A percentile compares a stretch with the other conserved stretches of the same genome.
Evolutionary conservation across 1,284 basidiomycete species (phyloP).

Genomic region (Moesziomyces sp.): DNA sequence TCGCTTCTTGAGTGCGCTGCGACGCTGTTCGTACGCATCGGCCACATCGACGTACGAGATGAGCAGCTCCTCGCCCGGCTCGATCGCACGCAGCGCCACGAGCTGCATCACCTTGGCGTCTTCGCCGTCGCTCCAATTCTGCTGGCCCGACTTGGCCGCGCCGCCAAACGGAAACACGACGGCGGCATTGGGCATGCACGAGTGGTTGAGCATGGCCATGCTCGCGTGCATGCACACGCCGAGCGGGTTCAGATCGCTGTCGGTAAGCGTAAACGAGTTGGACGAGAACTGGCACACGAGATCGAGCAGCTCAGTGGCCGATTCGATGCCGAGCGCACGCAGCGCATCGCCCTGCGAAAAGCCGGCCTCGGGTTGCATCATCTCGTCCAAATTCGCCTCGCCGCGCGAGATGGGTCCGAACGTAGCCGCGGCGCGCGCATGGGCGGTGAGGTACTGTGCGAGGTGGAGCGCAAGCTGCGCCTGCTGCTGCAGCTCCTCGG

Average conservation of each 20-base stretch:
- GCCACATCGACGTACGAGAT: conserved; percentile 87
- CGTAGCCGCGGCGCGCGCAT: conserved; percentile 19
- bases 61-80: conserved; percentile 66
- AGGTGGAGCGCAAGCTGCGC: conserved; percentile 37
- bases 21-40: conserved; percentile 73
- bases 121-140: conserved; percentile 23
- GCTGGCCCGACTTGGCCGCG: conserved; percentile 61
- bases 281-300: conserved; percentile 77
- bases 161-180: conserved; percentile 80
- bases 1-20: conserved; percentile 77
- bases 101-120: conserved; percentile 72
- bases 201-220: conserved; percentile 87
- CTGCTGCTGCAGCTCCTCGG: conserved; percentile 29
- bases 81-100: conserved; percentile 65
- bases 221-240: conserved; percentile 83
- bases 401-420: conserved; percentile 24
- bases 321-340: conserved; percentile 38
- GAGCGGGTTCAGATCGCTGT: conserved; percentile 72
- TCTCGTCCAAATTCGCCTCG: conserved; percentile 28
- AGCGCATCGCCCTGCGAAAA: conserved; percentile 38
- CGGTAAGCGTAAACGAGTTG: conserved; percentile 85
- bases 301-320: conserved; percentile 41
- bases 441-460: conserved; percentile 36
- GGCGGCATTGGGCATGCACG: conserved; percentile 88
- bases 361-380: conserved; percentile 29